Conservation (phyloP, 148 eudicot species). For the Amaranthus hypochondriacus region DNA sequence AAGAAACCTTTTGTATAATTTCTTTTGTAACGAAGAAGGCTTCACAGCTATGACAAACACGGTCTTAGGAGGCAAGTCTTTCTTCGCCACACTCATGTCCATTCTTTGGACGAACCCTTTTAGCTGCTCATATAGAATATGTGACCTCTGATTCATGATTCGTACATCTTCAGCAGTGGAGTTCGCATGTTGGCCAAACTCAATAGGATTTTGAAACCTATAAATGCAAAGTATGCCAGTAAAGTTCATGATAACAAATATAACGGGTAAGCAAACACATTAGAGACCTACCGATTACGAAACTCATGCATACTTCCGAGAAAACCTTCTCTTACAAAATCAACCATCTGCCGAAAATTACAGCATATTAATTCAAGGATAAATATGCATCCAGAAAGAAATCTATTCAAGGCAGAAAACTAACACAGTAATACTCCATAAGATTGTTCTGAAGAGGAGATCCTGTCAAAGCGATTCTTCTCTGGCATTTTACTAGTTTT, state of each 20-base stretch:
- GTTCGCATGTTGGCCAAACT: constrained; percentile 87
- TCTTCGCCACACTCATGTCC: constrained; percentile 97
- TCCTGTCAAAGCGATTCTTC: constrained; percentile 97
- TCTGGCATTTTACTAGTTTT: constrained; percentile 86
- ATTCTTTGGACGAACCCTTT: constrained; percentile 97
- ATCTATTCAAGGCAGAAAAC: constrained; percentile 21
- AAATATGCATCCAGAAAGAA: not conserved
- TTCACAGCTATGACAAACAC: constrained; percentile 91
- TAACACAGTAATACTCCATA: constrained; percentile 98
- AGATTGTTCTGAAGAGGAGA: constrained; percentile 99
- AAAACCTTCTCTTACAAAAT: constrained; percentile 97
- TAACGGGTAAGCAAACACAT: not conserved
- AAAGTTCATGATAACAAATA: not conserved
- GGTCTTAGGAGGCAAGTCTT: constrained; percentile 92
- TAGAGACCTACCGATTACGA: constrained; percentile 71
- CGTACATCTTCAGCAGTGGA: constrained; percentile 89
- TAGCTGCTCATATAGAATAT: constrained; percentile 85
- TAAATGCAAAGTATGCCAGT: constrained; percentile 19
- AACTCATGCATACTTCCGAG: constrained; percentile 96
- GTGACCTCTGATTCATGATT: constrained; percentile 95
- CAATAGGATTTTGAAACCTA: constrained; percentile 97
- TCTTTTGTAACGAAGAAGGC: constrained; percentile 78
- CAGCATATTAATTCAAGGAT: constrained; percentile 2
- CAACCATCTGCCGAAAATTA: constrained; percentile 76
- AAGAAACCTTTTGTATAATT: constrained; percentile 74